Base-by-base conservation (phyloP, 306 rosid genomes). In the Casuarina cunninghamiana region DNA sequence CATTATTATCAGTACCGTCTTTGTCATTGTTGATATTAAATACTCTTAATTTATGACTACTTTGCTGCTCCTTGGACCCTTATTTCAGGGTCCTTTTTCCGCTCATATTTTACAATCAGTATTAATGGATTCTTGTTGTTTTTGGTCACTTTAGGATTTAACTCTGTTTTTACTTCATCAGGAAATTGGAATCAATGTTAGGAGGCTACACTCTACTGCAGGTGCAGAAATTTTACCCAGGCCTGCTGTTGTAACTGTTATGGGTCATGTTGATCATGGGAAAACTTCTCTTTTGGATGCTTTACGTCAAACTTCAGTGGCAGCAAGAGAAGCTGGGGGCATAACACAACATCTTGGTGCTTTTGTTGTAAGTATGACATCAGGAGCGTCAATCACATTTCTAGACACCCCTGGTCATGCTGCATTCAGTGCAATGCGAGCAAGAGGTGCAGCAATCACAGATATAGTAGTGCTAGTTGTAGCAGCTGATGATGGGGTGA, bases 341-440 rank as follows among this genome's bases (percentile, higher is more conserved):
- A 95, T 95, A 81, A 95, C 97, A 75, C 98, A 95, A 84, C 98
- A 95, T 87, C 76, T 95, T 46, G 97, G 99, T 84, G 99, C 99
- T 77, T 91, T 95, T 87, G 90, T 91, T 87, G 97, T 91, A 78
- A 80, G 60, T 78, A 95, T 95, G 99, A 81, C 89, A 13, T 88
- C 97, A n/a, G 96, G 99, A 69, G 97, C 97, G 63, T 78, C 93
- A 42, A 91, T 93, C 84, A 93, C 99, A 74, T 93, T 95, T 85
- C 97, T 95, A 53, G 97, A 95, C 82, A 93, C 99, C 42, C 99
- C 97, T 63, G 98, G 98, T 45, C 98, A 92, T 86, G 98, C 98
- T 61, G 98, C 97, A 63, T 95, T 95, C 84, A 92, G 98, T 87
- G 97, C 97, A n/a, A 92, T 95, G 98, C 88, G 97, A 68, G 96